Evolutionary conservation across 805 yeast species (phyloP), one percentile per base, ranked within the genome.

Genomic region (Yamadazyma akitaensis): DNA sequence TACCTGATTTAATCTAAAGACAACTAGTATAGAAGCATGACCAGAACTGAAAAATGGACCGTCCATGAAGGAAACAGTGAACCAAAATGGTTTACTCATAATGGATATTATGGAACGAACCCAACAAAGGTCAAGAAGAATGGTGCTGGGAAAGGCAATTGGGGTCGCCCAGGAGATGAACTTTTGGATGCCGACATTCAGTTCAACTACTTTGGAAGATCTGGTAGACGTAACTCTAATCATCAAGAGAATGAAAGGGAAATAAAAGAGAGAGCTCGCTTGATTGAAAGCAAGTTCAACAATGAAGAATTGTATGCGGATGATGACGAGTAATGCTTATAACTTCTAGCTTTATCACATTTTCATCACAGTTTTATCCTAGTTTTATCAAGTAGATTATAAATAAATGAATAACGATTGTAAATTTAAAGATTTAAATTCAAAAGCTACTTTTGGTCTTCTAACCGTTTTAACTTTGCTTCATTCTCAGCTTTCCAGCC

Each of bases 161-260:
- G 96, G 96, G 97, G 97, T 37, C 70, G 73, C 49, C 76, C 81
- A 8, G 92, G 90, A 26, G 96, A 87, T 56, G 96, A 88, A 57
- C 62, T 86, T 51, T 75, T 79, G 49, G 80, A 77, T 44, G 68
- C 75, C 16, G 87, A 84, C 41, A 83, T 80, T 51, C 44, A 41
- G n/a, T 40, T 36, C 26, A 33, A 50, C 31, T 37, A 51, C 25
- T 59, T 55, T 46, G 63, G 64, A 5, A 46, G 53, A 37, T 56
- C 68, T 3, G 53, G 53, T 8, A 65, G 75, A 53, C 56, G 76
- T 45, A 72, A 72, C 55, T 68, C 74, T 25, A 71, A 72, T 49
- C 76, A 72, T 47, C 59, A 54, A 11, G 57, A 53, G 19, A 62
- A 67, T 47, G 73, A 67, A 54, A 57, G 61, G 26, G 57, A 52